Conservation (phyloP, 352 stramenopile genomes). For the Globisporangium paroecandrum region DNA sequence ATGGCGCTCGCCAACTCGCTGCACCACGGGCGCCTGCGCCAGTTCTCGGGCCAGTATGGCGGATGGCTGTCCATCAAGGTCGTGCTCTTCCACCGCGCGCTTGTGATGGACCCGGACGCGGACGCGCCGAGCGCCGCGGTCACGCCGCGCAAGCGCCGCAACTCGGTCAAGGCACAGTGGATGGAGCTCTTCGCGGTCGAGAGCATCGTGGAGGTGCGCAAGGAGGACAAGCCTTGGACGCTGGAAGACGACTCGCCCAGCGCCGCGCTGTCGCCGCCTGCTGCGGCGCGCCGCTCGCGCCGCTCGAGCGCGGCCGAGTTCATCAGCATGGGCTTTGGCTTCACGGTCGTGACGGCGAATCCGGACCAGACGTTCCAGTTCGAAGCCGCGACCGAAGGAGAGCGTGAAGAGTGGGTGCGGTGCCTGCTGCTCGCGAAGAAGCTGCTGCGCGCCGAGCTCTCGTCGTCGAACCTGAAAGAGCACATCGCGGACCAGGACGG, state of each 20-base stretch:
- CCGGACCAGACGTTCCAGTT: constrained; percentile 33
- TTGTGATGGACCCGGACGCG: constrained; percentile 50
- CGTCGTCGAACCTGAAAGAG: neutral
- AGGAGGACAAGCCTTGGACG: constrained; percentile 25
- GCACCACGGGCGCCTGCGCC: constrained; percentile 35
- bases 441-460: constrained; percentile 18
- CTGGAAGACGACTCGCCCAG: constrained; percentile 16
- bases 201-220: constrained; percentile 30
- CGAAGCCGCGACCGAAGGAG: constrained; percentile 25
- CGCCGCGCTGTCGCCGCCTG: constrained; percentile 10
- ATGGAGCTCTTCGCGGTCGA: constrained; percentile 42
- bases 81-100: constrained; percentile 41
- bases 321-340: constrained; percentile 28
- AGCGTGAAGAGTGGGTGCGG: constrained; percentile 49
- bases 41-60: constrained; percentile 53
- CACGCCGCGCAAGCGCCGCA: constrained; percentile 41
- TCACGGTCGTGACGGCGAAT: constrained; percentile 34
- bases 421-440: constrained; percentile 39
- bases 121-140: constrained; percentile 24
- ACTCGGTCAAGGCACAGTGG: constrained; percentile 37
- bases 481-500: constrained; percentile 16
- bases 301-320: constrained; percentile 19
- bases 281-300: constrained; percentile 17
- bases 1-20: constrained; percentile 34
- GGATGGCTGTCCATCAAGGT: constrained; percentile 46